Evolutionary conservation across 345 rosid species (phyloP), one percentile per base, ranked within the genome.

Genomic region (Carallia brachiata): DNA sequence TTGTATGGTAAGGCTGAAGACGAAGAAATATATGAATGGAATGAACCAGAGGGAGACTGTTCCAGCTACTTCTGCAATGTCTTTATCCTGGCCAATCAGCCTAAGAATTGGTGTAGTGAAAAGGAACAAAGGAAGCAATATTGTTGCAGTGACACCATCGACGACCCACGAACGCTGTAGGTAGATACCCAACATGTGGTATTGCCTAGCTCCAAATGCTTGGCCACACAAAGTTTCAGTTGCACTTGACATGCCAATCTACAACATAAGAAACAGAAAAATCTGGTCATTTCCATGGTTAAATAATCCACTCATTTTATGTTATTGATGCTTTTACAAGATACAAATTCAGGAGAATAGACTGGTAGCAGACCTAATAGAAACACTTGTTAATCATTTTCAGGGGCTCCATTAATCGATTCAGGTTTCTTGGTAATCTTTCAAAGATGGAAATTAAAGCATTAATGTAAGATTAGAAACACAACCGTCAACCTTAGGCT

Each of bases 161-260:
- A 86, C 71, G 54, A 86, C 74, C 90, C 88, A 84, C 47, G 90
- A 84, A 66, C 88, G 73, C 70, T 86, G 88, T 61, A 86, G 54
- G 71, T 84, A 86, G 54, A 86, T 77, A 0, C 90, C 90, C 80
- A 86, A 68, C 90, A 86, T 84, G 77, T 82, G 85, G 69, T 86
- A 78, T 67, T 86, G 88, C 75, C 78, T 68, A 10, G 90, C 90
- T 62, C 90, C 90, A 58, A 69, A 86, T 40, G 90, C 86, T 80
- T 86, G 90, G 48, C 90, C 90, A 61, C 90, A 86, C 39, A 86
- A 44, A 1, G 90, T 86, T 70, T 86, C 88, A 2, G 88, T 84
- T 30, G 88, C 88, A 64, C 86, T 84, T 28, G 86, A 80, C 88
- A 86, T 87, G 52, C 88, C 90, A 60, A 81, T 74, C 90, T 86